Base-by-base conservation (phyloP, 208 protist genomes). In the Wallacemonas rigidus region DNA sequence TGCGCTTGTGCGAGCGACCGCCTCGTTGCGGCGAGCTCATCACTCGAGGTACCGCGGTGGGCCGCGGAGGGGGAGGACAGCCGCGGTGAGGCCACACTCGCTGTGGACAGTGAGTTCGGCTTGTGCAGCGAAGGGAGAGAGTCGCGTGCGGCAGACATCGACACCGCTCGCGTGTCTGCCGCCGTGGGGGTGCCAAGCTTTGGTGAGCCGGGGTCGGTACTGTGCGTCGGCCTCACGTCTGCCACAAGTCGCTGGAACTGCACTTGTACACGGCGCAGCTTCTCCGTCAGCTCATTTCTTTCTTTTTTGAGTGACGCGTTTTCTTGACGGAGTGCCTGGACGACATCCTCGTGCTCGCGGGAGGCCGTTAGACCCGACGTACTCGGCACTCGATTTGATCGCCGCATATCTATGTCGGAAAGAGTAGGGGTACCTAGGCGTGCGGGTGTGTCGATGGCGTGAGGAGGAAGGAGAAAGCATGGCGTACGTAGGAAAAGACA, bases 261-360 rank as follows among this genome's bases (percentile, higher is more conserved):
- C 39, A 85, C 87, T 69, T 89, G 82, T 58, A 93, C 72, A 6
- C 79, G 63, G 39, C 76, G 86, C 6, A 94, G 79, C 74, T 93
- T 94, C 7, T 89, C 86, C 55, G 82, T 71, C 41, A 86, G 61
- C 14, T 90, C 82, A 38, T 80, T 83, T 17, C 78, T 71, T 56
- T 92, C 76, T 11, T 69, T 58, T 70, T 93, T 93, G 6, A 96
- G 83, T 2, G 75, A 67, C 2, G 75, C 50, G 63, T 92, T 93
- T 67, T 94, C 91, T 7, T 94, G 80, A 61, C 94, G 89, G 41
- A 96, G 82, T 7, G 80, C 78, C 17, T 96, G 89, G 14, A 94
- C 87, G 2, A 76, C 47, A 17, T 45, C 69, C 39, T 83, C 82
- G 41, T 63, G 51, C 1, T 65, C 35, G 11, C 60, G 38, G 40